A percentile compares a stretch with the other conserved stretches of the same genome.
Conservation (phyloP, 495 filamentous ascomycete species). For the Tetracladium marchalianum region DNA sequence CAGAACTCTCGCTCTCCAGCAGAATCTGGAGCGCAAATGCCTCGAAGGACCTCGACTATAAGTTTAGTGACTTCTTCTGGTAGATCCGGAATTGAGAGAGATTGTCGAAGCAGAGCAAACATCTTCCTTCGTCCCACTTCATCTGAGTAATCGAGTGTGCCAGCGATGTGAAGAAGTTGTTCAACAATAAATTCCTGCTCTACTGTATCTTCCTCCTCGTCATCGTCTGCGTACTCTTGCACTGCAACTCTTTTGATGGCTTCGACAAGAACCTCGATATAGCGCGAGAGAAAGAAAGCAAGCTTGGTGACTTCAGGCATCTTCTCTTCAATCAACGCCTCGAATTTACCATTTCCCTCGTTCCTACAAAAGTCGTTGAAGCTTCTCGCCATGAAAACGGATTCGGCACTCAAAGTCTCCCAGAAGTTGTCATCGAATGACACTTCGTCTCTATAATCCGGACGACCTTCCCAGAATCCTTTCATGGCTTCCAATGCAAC, state of each 20-base stretch:
- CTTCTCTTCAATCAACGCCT: conserved; percentile 73
- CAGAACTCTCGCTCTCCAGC: conserved; percentile 90
- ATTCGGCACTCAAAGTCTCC: conserved; percentile 76
- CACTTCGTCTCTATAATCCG: conserved; percentile 78
- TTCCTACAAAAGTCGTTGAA: conserved; percentile 86
- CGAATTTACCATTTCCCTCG: conserved; percentile 59
- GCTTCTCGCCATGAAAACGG: conserved; percentile 75
- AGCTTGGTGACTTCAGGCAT: conserved; percentile 90
- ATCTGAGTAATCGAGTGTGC: conserved; percentile 87
- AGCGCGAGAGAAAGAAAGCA: conserved; percentile 69
- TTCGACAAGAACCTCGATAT: conserved; percentile 67
- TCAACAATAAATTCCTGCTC: conserved; percentile 92
- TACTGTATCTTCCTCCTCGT: conserved; percentile 67
- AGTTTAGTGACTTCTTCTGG: conserved; percentile 90
- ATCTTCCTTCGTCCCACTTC: conserved; percentile 92
- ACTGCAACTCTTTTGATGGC: conserved; percentile 45
- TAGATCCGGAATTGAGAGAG: conserved; percentile 73
- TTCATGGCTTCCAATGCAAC: conserved; percentile 88
- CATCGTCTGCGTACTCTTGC: conserved; percentile 39
- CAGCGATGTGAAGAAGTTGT: conserved; percentile 85
- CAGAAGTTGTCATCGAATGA: conserved; percentile 80
- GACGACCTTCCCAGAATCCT: conserved; percentile 89
- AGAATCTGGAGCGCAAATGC: conserved; percentile 64
- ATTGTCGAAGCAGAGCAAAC: conserved; percentile 80
- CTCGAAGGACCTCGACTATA: conserved; percentile 69